phyloP scores from a whole-genome alignment of 2,329 filamentous ascomycete genomes.

The Mycocentrospora acerina region DNA sequence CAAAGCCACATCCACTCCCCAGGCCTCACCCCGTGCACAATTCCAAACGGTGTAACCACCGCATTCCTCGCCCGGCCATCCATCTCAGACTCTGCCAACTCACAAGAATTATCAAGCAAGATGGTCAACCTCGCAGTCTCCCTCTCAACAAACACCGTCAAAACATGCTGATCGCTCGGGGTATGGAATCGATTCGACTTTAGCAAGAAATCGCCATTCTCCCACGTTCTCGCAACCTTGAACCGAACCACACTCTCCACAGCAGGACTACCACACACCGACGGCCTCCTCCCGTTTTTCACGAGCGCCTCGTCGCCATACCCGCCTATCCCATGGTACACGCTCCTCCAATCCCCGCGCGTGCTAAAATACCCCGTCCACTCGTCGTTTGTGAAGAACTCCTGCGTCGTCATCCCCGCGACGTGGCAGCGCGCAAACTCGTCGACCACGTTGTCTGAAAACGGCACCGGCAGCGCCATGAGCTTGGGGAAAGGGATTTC shows the following conservation, averaged over 20 bases:
- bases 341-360: conserved; percentile 12
- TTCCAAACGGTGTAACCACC: conserved; percentile 11
- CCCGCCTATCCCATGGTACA: conserved; percentile 10
- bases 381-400: conserved; percentile 4
- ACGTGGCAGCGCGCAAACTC: conserved; percentile 1
- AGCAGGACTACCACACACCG: not conserved
- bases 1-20: conserved; percentile 15
- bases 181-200: conserved; percentile 12
- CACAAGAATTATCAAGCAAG: conserved; percentile 4
- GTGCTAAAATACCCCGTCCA: conserved; percentile 13
- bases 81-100: not conserved
- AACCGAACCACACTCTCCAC: conserved; percentile 6
- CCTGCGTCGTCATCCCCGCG: not conserved
- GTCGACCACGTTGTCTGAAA: not conserved
- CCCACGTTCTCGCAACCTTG: conserved; percentile 1
- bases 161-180: conserved; percentile 4
- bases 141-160: conserved; percentile 6
- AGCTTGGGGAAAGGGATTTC: conserved; percentile 6
- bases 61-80: conserved; percentile 3
- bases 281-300: not conserved
- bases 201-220: conserved; percentile 7
- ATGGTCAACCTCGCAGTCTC: conserved; percentile 7
- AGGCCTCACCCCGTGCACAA: conserved; percentile 10
- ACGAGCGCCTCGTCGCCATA: conserved; percentile 1
- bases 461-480: not conserved